These are phyloP conservation scores for Colletotrichum liriopes DNA, from an alignment of 2,329 filamentous ascomycete species.

Conservation along the genomic window DNA sequence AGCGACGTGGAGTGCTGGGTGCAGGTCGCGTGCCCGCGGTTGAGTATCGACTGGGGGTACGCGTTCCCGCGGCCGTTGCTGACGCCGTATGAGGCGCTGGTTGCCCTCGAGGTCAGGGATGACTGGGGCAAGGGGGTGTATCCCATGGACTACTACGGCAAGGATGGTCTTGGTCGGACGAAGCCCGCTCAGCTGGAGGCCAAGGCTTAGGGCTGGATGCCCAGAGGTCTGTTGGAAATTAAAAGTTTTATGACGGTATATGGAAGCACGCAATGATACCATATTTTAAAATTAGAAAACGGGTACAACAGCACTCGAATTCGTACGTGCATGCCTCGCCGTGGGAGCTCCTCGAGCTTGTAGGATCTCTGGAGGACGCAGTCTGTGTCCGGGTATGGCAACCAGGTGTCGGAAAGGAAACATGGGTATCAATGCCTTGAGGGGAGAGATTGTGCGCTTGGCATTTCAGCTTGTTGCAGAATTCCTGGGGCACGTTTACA, in stretches of 20 bases:
- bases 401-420: too few relatives aligned
- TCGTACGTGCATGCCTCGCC: background rate
- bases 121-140: slow-evolving; percentile 86
- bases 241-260: slow-evolving; percentile 2
- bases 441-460: too few relatives aligned
- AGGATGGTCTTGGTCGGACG: slow-evolving; percentile 89
- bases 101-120: slow-evolving; percentile 85
- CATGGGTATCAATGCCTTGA: too few relatives aligned
- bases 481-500: too few relatives aligned
- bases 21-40: slow-evolving; percentile 94
- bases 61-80: slow-evolving; percentile 90
- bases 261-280: slow-evolving; percentile 22
- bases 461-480: too few relatives aligned
- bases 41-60: slow-evolving; percentile 99
- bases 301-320: background rate
- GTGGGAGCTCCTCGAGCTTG: background rate
- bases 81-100: slow-evolving; percentile 94
- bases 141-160: slow-evolving; percentile 98
- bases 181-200: slow-evolving; percentile 60
- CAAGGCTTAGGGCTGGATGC: slow-evolving; percentile 30
- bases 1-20: slow-evolving; percentile 97
- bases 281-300: background rate
- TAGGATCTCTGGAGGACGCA: too few relatives aligned
- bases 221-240: background rate
- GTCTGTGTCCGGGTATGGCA: too few relatives aligned